Evolutionary conservation across 2,329 filamentous ascomycete genomes (phyloP), one percentile per base, ranked within the genome.

Genomic region (Aspergillus unguis): DNA sequence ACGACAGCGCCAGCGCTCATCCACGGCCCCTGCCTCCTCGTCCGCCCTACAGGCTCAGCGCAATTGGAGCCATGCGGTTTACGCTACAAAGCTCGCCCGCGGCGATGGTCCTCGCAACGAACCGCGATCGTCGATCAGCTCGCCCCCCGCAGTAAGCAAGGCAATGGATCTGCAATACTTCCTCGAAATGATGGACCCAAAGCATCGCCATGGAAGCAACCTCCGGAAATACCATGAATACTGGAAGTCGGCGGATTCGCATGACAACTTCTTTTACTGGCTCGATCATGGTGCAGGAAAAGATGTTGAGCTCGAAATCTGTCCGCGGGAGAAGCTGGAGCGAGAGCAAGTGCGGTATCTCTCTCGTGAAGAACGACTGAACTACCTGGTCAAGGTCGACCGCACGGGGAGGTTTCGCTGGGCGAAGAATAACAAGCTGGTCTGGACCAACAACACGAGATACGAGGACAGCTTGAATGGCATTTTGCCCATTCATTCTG

Each of bases 181-280:
- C 58, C 76, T 85, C 1, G 84, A 96, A 64, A 92, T 95, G 87
- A 85, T 92, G 6, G 88, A 94, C 67, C 74, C 85, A 43, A 92
- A 95, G 69, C 91, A 96, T 67, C 83, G 91, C 3, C 95, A 96
- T 64, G 92, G 91, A 3, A 87, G 85, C 49, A 95, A 94, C 60
- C 71, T 96, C 46, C 80, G 88, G 31, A 81, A 83, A 31, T 96
- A 96, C 62, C 92, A 96, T 64, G 82, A 84, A 54, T 84, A 88
- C 58, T 96, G 92, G 92, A 90, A 90, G 69, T 83, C 81, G 55
- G 77, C 83, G 1, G 77, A 88, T 28, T 92, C 90, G 0, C 82
- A 84, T 4, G 87, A 96, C 67, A 95, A 94, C 66, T 96, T 92
- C 78, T 96, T 96, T 69, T 92, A 91, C 72, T 96, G 92, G 91